A percentile compares a stretch with the other conserved stretches of the same genome.
Conservation (phyloP, 768 basidiomycete genomes). For the Lyophyllum shimeji region DNA sequence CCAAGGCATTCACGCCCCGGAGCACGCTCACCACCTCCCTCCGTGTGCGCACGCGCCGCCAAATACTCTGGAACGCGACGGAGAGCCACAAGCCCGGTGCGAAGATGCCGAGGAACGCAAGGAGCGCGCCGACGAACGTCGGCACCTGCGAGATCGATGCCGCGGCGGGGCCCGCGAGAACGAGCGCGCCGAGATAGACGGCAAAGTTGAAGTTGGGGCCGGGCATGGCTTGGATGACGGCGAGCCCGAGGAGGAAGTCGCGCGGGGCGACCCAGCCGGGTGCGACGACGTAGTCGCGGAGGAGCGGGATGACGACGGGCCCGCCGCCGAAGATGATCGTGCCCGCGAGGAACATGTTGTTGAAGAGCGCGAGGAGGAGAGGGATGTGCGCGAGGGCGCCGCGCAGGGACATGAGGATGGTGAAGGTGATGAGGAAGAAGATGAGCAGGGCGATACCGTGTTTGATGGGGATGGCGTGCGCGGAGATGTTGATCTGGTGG, state of each 20-base stretch:
- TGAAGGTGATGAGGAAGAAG: not conserved
- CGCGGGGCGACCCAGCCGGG: slow-evolving; percentile 50
- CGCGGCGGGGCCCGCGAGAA: slow-evolving; percentile 20
- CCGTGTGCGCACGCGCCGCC: slow-evolving; percentile 16
- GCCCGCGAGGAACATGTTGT: slow-evolving; percentile 47
- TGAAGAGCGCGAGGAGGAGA: slow-evolving; percentile 29
- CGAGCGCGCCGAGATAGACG: slow-evolving; percentile 50
- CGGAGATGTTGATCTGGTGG: not conserved
- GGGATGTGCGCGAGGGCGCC: not conserved
- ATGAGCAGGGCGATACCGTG: not conserved
- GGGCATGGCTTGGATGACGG: slow-evolving; percentile 47
- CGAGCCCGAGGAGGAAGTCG: slow-evolving; percentile 55
- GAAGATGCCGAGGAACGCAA: slow-evolving; percentile 53
- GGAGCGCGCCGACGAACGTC: slow-evolving; percentile 39
- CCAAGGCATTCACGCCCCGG: not conserved
- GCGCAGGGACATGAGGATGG: not conserved
- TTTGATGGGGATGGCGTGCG: not conserved
- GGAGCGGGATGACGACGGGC: slow-evolving; percentile 55
- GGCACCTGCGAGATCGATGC: slow-evolving; percentile 16
- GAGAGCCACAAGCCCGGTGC: slow-evolving; percentile 42
- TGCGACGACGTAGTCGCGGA: slow-evolving; percentile 50
- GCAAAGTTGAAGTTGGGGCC: slow-evolving; percentile 61
- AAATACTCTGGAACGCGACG: slow-evolving; percentile 34
- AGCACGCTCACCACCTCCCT: not conserved
- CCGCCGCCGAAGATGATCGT: slow-evolving; percentile 54